Evolutionary conservation across 164 flowering plant genomes (phyloP), one percentile per base, ranked within the genome.

Genomic region (Chloranthus sessilifolius): DNA sequence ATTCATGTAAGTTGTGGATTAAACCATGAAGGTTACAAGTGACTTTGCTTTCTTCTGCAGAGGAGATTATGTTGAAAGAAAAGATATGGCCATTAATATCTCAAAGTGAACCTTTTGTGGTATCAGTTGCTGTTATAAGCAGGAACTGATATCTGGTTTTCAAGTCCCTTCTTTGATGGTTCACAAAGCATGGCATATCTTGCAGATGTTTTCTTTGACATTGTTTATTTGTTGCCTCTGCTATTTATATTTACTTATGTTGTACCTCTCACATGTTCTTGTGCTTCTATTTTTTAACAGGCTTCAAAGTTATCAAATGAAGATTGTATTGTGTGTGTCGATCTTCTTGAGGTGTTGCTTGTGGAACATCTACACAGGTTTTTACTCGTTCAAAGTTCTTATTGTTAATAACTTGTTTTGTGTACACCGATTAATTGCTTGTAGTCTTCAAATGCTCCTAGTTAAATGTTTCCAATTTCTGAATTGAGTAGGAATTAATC

Each of bases 91-190:
- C 69, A 23, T 65, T 89, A 68, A 63, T 89, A 55, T 69, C 79
- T 56, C 95, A 87, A 60, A 85, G 76, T 71, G 99, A 94, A 56
- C 81, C 99, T 26, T 74, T 95, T 1, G 62, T 89, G 48, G 67
- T 94, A 34, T n/a, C n/a, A n/a, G n/a, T n/a, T n/a, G n/a, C n/a
- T n/a, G n/a, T n/a, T n/a, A n/a, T n/a, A n/a, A n/a, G n/a, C n/a
- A n/a, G n/a, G n/a, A n/a, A n/a, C n/a, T n/a, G n/a, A n/a, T n/a
- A n/a, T n/a, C n/a, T n/a, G n/a, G n/a, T n/a, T n/a, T n/a, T n/a
- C n/a, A n/a, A n/a, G n/a, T n/a, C n/a, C n/a, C n/a, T n/a, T n/a
- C n/a, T n/a, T n/a, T n/a, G n/a, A n/a, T n/a, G n/a, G n/a, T n/a
- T n/a, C n/a, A n/a, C n/a, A n/a, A n/a, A n/a, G n/a, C n/a, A n/a